Percentiles rank a stretch among this genome's conserved stretches.
phyloP scores from a whole-genome alignment of 352 stramenopile species.

The Phytophthora sp. region DNA sequence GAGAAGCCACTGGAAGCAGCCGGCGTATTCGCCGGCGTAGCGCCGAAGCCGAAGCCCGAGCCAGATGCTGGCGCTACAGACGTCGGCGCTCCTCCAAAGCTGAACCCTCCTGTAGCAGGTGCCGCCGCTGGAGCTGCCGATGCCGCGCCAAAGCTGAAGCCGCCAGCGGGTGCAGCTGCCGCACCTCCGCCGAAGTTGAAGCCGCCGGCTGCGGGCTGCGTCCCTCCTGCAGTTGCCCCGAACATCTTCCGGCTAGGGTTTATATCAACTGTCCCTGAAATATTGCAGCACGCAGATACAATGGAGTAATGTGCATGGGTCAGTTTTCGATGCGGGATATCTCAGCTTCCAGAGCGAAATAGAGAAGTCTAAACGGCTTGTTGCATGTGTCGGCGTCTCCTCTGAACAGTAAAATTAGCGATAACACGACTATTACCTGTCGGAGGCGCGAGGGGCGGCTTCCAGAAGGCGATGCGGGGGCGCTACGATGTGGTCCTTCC shows the following conservation, averaged over 20 bases:
- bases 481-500: slow-evolving; percentile 12
- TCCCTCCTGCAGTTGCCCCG: slow-evolving; percentile 42
- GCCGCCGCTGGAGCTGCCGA: slow-evolving; percentile 22
- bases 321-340: background rate
- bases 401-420: background rate
- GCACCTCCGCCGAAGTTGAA: slow-evolving; percentile 57
- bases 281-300: slow-evolving; percentile 19
- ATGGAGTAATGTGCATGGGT: background rate
- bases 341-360: slow-evolving; percentile 12
- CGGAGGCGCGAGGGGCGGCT: slow-evolving; percentile 7
- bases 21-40: slow-evolving; percentile 16
- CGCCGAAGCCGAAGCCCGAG: slow-evolving; percentile 48
- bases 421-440: slow-evolving; percentile 17
- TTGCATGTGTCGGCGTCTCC: background rate
- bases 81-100: slow-evolving; percentile 27
- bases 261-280: slow-evolving; percentile 16
- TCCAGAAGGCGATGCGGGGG: slow-evolving; percentile 8
- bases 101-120: slow-evolving; percentile 36
- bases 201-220: slow-evolving; percentile 35
- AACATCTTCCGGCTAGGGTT: slow-evolving; percentile 46
- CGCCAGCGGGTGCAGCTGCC: slow-evolving; percentile 18
- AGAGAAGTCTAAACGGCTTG: background rate
- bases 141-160: slow-evolving; percentile 41
- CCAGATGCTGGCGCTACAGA: slow-evolving; percentile 27
- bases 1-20: slow-evolving; percentile 49